Conservation (phyloP, 1,284 basidiomycete species). For the Melampsora larici-populina region DNA sequence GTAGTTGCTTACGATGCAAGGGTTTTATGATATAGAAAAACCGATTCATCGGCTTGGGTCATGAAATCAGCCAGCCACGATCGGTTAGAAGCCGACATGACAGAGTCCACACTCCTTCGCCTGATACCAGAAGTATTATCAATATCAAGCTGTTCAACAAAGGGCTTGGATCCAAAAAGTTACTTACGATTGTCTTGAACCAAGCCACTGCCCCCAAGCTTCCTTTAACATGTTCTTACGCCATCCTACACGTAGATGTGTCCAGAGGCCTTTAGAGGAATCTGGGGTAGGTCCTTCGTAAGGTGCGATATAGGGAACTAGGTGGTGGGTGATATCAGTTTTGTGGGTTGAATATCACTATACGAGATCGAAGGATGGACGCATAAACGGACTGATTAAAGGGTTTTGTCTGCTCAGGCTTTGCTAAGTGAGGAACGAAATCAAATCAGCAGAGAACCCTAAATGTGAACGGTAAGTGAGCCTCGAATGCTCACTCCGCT, state of each 20-base stretch:
- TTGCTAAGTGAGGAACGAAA: conserved; percentile 24
- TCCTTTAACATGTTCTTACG: conserved; percentile 33
- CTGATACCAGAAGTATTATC: background rate
- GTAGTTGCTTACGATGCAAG: conserved; percentile 25
- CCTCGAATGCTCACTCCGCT: conserved; percentile 29
- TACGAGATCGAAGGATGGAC: background rate
- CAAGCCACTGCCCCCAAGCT: conserved; percentile 43
- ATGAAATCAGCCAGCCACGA: conserved; percentile 35
- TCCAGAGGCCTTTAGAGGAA: conserved; percentile 24
- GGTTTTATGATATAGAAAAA: conserved; percentile 26
- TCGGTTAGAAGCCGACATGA: conserved; percentile 28
- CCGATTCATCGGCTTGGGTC: conserved; percentile 2
- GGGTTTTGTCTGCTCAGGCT: conserved; percentile 25
- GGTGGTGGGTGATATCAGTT: background rate
- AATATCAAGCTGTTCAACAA: background rate
- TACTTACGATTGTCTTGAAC: conserved; percentile 32
- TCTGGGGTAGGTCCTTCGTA: conserved; percentile 33
- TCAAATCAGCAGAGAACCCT: background rate
- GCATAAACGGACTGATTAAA: conserved; percentile 23
- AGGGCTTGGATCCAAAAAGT: background rate
- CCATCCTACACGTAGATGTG: conserved; percentile 27
- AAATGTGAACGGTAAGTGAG: background rate
- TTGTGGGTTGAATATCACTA: background rate
- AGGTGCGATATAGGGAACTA: conserved; percentile 37
- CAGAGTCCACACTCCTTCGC: conserved; percentile 34